A percentile compares a stretch with the other conserved stretches of the same genome.
phyloP scores from a whole-genome alignment of 202 grass and related monocot species.

The Brachypodium distachyon region DNA sequence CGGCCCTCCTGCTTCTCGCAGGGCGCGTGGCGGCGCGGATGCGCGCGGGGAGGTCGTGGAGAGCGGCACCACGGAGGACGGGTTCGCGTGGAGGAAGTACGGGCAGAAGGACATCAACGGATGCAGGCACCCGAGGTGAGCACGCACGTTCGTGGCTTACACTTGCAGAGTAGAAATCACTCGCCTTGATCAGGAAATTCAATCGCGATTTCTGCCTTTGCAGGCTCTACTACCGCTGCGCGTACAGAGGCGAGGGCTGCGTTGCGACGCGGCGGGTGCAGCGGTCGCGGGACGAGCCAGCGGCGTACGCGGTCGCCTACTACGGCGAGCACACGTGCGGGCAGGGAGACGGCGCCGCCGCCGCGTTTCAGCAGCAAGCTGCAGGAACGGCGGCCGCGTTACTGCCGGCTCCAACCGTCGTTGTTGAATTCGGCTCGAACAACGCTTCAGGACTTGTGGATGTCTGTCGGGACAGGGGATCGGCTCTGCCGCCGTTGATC shows the following conservation, averaged over 20 bases:
- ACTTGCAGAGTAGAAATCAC: too few relatives aligned
- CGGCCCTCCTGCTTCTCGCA: not conserved
- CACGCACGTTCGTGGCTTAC: not conserved
- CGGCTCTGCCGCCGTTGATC: not conserved
- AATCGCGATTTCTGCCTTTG: too few relatives aligned
- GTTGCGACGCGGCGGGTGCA: conserved; percentile 53
- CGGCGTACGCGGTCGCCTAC: conserved; percentile 56
- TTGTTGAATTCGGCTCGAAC: conserved; percentile 31
- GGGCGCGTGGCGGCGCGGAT: conserved; percentile 18
- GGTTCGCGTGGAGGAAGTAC: conserved; percentile 71
- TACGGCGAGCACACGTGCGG: conserved; percentile 66
- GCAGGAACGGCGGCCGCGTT: too few relatives aligned
- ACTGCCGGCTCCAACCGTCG: not conserved
- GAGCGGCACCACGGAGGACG: conserved; percentile 29
- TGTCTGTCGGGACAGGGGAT: not conserved
- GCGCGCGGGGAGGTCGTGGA: conserved; percentile 3
- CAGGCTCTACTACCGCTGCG: conserved; percentile 72
- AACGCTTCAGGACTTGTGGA: not conserved
- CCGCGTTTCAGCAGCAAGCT: not conserved
- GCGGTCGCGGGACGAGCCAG: conserved; percentile 36
- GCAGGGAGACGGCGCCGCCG: not conserved
- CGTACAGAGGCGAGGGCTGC: conserved; percentile 44
- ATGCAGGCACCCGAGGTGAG: conserved; percentile 34
- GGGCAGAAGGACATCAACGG: conserved; percentile 70
- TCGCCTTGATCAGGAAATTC: too few relatives aligned